Base-by-base conservation (phyloP, 1,284 basidiomycete genomes). In the Takashimella tepidaria region DNA sequence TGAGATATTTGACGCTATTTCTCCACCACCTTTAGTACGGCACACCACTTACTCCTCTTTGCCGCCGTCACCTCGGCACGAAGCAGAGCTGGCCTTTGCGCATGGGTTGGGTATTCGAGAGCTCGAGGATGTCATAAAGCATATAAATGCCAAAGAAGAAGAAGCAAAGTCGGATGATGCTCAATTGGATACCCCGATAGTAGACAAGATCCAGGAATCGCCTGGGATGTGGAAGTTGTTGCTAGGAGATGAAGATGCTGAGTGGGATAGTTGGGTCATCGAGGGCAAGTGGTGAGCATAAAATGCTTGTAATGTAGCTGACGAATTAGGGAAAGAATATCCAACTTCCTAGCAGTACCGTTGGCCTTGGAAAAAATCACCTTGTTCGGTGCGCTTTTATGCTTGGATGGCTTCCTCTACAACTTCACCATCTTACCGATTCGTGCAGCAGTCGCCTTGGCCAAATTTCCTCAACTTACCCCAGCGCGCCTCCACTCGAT, bases 341-440 rank as follows among this genome's bases (percentile, higher is more conserved):
- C 89, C 69, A 98, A 98, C 76, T 99, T 98, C 69, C 78, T 99
- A 57, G 87, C 84, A 53, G 91, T 98, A 41, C 96, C 96, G 0
- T 70, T 92, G 6, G 92, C 92, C 16, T 84, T 96, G 60, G 96
- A 99, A 74, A 95, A 96, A 82, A 91, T 89, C 46, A 88, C 97
- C 47, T 78, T 87, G 27, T 96, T 98, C 70, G 96, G 96, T 11
- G 89, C 91, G 63, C 79, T 96, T 31, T 83, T 98, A 42, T 98
- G 96, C 73, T 81, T 98, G 47, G 96, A 99, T 74, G 92, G 92
- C 3, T 98, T 98, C 76, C 83, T 99, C 3, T 96, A 98, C 76
- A 95, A 91, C 5, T 97, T 99, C 76, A 98, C 96, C 31, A 92
- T 99, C 60, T 82, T 97, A 5, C 96, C 96, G 5, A 89, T 99